Conservation (phyloP, 805 yeast genomes). For the Schizosaccharomyces lindneri region DNA sequence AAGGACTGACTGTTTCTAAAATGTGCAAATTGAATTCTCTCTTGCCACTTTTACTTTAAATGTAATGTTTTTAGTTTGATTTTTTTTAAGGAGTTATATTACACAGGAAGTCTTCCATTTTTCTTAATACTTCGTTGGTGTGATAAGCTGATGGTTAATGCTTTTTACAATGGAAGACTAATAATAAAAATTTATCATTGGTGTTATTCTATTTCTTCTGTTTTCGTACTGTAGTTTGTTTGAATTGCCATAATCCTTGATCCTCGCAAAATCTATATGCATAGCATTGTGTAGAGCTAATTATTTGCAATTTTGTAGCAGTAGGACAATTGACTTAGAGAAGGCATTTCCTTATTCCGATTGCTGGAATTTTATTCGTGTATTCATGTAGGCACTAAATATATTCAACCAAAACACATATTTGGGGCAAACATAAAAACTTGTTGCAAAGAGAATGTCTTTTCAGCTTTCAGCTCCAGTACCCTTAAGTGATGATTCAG, state of each 20-base stretch:
- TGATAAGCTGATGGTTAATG: background rate
- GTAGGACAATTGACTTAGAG: too few species aligned
- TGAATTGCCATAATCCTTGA: too few species aligned
- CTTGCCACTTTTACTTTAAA: too few species aligned
- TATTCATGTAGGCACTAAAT: background rate
- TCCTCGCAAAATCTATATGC: too few species aligned
- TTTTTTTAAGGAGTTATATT: too few species aligned
- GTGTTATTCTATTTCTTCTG: background rate
- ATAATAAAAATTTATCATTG: background rate
- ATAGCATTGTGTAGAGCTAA: too few species aligned
- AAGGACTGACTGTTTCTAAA: too few species aligned
- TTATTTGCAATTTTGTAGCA: too few species aligned
- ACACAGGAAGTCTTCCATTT: background rate
- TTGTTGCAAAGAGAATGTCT: slow-evolving; percentile 9
- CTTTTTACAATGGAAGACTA: too few species aligned
- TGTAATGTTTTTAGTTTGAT: too few species aligned
- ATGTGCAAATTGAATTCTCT: too few species aligned
- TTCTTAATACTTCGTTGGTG: background rate
- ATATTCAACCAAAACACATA: background rate
- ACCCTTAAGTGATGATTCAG: slow-evolving; percentile 15
- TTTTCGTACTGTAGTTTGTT: background rate
- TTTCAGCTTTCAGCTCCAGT: slow-evolving; percentile 58
- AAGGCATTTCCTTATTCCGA: too few species aligned
- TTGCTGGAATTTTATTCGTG: background rate
- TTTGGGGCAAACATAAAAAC: background rate